phyloP scores from a whole-genome alignment of 495 filamentous ascomycete species.

The Rusavskia elegans region DNA sequence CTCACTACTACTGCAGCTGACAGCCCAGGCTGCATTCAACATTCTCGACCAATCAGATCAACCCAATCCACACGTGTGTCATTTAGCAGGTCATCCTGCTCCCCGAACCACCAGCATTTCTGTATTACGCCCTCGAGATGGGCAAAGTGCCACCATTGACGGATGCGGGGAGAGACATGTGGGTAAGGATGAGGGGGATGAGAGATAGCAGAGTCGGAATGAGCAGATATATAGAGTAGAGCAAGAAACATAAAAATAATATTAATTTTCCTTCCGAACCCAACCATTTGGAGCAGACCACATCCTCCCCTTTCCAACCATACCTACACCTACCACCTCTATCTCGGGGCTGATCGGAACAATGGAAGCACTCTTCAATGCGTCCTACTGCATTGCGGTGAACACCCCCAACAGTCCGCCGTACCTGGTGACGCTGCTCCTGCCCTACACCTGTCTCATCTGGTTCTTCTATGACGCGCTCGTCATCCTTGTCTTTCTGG shows the following conservation, averaged over 20 bases:
- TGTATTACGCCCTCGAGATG: background rate
- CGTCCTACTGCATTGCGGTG: background rate
- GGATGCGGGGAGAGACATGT: too few species aligned
- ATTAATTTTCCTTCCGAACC: too few species aligned
- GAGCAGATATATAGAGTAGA: too few species aligned
- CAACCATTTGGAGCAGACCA: too few species aligned
- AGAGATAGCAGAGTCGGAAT: too few species aligned
- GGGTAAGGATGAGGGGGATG: too few species aligned
- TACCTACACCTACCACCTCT: background rate
- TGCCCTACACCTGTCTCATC: background rate
- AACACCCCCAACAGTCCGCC: background rate
- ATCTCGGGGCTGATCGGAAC: too few species aligned
- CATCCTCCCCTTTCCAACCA: too few species aligned
- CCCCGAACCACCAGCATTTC: background rate
- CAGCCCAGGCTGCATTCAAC: background rate
- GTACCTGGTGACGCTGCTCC: background rate
- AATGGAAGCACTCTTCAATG: background rate
- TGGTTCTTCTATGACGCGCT: background rate
- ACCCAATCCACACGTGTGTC: background rate
- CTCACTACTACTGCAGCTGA: background rate
- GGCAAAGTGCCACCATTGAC: too few species aligned
- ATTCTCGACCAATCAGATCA: background rate
- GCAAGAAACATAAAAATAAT: too few species aligned
- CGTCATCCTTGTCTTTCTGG: background rate
- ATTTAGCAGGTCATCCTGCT: background rate